Percentiles rank a stretch among this genome's conserved stretches.
Conservation (phyloP, 2,329 filamentous ascomycete species). For the Pseudogymnoascus verrucosus region DNA sequence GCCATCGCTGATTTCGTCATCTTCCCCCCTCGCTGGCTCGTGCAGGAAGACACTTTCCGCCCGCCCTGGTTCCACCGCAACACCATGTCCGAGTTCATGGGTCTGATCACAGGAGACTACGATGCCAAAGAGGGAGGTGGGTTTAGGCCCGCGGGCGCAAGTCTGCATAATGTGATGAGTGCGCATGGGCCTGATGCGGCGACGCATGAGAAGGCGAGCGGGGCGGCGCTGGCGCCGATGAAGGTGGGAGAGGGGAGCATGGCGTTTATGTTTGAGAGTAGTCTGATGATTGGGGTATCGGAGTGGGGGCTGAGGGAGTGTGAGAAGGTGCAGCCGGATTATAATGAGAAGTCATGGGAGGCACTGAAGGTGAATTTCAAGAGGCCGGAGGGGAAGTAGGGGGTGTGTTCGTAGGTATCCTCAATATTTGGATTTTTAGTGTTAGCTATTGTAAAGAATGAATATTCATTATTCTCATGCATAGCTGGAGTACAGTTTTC, state of each 20-base stretch:
- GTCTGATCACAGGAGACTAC: constrained; percentile 52
- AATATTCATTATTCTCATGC: constrained; percentile 10
- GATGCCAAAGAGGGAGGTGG: constrained; percentile 49
- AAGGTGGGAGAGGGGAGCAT: constrained; percentile 53
- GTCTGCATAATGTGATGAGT: constrained; percentile 55
- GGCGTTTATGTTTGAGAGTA: constrained; percentile 59
- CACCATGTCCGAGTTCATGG: constrained; percentile 60
- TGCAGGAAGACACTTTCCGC: constrained; percentile 51
- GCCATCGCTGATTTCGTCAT: constrained; percentile 58
- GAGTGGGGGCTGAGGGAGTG: constrained; percentile 65
- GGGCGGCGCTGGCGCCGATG: constrained; percentile 43
- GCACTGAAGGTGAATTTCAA: constrained; percentile 44
- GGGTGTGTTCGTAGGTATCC: background rate
- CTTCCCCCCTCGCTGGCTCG: constrained; percentile 57
- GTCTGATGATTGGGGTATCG: constrained; percentile 62
- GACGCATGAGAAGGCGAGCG: constrained; percentile 47
- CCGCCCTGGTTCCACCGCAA: constrained; percentile 59
- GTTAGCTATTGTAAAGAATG: background rate
- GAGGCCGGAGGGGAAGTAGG: constrained; percentile 17
- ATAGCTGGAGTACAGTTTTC: constrained; percentile 21
- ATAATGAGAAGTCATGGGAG: constrained; percentile 62
- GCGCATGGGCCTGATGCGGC: constrained; percentile 51
- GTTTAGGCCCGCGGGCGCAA: constrained; percentile 53
- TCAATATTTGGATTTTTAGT: background rate
- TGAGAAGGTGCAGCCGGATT: constrained; percentile 58